These are phyloP conservation scores for Fagus crenata DNA, from an alignment of 306 rosid genomes.

Conservation along the genomic window DNA sequence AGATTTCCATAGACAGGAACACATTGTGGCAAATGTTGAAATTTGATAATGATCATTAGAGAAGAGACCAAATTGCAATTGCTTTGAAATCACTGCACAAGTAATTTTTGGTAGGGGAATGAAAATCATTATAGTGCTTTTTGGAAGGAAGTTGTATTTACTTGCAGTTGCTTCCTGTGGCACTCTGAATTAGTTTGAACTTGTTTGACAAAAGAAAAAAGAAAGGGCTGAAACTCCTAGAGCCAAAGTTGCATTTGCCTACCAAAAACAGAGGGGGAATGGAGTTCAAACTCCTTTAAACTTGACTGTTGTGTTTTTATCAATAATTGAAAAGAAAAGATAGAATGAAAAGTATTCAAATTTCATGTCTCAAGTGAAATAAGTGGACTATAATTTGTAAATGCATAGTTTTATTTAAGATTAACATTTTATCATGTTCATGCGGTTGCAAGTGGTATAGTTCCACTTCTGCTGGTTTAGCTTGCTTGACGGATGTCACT, in stretches of 20 bases:
- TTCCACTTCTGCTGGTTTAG: background rate
- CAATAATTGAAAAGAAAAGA: too few relatives aligned
- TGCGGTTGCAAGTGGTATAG: too few relatives aligned
- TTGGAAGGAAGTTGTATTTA: background rate
- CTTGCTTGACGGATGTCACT: background rate
- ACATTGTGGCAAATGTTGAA: background rate
- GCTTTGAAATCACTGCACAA: background rate
- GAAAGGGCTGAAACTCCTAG: background rate
- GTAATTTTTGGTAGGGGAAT: background rate
- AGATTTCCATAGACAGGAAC: background rate
- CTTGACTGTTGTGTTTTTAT: too few relatives aligned
- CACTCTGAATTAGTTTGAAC: background rate
- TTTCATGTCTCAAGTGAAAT: background rate
- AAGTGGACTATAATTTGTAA: background rate
- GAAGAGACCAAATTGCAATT: background rate
- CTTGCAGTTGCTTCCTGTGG: background rate
- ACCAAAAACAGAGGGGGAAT: too few relatives aligned
- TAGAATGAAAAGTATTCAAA: too few relatives aligned
- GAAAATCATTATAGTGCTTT: background rate
- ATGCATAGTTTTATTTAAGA: background rate
- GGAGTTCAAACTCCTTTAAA: too few relatives aligned
- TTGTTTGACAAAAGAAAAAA: too few relatives aligned
- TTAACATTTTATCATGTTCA: too few relatives aligned
- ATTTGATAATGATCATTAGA: background rate
- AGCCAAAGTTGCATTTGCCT: background rate